Evolutionary conservation across 2,329 filamentous ascomycete species (phyloP).

Genomic region (Zopfia rhizophila): DNA sequence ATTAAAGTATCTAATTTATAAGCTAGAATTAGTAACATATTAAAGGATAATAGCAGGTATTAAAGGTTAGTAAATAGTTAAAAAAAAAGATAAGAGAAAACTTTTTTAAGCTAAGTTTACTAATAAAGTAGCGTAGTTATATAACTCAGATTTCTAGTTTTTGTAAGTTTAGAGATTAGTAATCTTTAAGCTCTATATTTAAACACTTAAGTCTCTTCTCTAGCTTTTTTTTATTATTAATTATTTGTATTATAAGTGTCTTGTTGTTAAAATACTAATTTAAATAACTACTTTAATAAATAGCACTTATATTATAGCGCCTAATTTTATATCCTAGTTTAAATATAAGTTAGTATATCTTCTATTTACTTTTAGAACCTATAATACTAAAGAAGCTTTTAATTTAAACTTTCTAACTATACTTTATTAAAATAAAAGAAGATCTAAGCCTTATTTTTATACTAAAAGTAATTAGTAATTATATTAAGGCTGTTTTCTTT

Average conservation of each 20-base stretch:
- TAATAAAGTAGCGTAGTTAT: no score
- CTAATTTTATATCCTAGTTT: not conserved
- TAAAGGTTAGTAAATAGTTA: constrained; percentile 1
- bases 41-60: not conserved
- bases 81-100: not conserved
- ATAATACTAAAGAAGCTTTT: not conserved
- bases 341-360: constrained; percentile 6
- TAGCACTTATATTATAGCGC: constrained; percentile 6
- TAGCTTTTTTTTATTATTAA: constrained; percentile 5
- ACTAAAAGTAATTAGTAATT: constrained; percentile 4
- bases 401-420: not conserved
- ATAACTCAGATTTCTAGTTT: no score
- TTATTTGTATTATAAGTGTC: constrained; percentile 1
- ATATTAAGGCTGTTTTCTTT: not conserved
- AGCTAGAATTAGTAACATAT: constrained; percentile 6
- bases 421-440: constrained; percentile 5
- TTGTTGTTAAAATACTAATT: not conserved
- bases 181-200: not conserved
- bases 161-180: no score
- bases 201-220: not conserved
- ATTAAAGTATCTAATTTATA: constrained; percentile 4
- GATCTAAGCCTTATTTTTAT: constrained; percentile 5
- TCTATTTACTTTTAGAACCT: constrained; percentile 2
- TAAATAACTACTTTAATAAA: constrained; percentile 1
- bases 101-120: no score